Evolutionary conservation across 805 yeast genomes (phyloP).

Genomic region (Starmerella geochares): DNA sequence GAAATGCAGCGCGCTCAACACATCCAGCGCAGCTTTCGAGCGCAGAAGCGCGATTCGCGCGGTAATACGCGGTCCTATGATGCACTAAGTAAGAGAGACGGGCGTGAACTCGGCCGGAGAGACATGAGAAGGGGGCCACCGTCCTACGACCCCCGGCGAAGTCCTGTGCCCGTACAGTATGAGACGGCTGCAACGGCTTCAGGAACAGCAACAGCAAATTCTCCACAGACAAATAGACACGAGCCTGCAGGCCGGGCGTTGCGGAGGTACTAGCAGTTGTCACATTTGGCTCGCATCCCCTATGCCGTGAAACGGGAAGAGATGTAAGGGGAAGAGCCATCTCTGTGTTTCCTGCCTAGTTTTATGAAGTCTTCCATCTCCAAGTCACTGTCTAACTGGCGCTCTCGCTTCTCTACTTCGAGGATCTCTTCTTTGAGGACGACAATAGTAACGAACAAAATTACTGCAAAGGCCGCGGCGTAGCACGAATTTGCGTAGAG

Average conservation of each 20-base stretch:
- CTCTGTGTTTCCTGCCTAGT: no score
- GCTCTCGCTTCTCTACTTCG: no score
- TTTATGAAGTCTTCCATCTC: no score
- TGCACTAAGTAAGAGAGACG: background rate
- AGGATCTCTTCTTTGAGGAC: no score
- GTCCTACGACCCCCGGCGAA: background rate
- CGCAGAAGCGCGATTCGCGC: background rate
- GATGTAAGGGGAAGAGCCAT: no score
- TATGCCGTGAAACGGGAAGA: no score
- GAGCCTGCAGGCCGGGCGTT: background rate
- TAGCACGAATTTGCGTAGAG: no score
- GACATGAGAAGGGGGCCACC: background rate
- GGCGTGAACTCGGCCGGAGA: background rate
- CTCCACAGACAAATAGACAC: background rate
- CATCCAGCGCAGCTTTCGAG: background rate
- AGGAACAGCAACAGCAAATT: background rate
- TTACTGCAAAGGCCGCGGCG: no score
- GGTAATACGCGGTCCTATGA: background rate
- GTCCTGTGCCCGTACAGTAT: background rate
- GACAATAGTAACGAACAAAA: no score
- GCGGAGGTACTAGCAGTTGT: background rate
- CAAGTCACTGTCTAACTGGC: no score
- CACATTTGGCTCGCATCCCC: no score
- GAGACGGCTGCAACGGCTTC: background rate
- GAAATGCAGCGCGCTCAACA: constrained; percentile 14